A percentile compares a stretch with the other conserved stretches of the same genome.
Evolutionary conservation across 73 alveolate genomes (phyloP).

Genomic region (Paramecium primaurelia): DNA sequence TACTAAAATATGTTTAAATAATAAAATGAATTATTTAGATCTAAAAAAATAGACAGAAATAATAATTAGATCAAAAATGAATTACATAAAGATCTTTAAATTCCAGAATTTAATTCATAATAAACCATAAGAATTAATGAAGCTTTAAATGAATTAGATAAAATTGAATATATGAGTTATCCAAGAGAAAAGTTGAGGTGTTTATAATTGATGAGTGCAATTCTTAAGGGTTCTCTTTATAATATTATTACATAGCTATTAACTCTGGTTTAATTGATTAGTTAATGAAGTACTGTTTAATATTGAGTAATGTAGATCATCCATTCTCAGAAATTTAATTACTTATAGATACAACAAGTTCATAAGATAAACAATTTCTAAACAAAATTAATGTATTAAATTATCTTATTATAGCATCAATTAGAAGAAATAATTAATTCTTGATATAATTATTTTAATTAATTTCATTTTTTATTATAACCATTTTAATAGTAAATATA

Average conservation of each 20-base stretch:
- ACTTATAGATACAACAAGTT: background rate
- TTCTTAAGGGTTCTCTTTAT: background rate
- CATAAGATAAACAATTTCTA: background rate
- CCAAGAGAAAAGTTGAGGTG: conserved; percentile 9
- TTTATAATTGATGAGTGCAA: conserved; percentile 7
- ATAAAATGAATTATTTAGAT: background rate
- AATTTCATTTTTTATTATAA: background rate
- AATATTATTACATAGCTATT: background rate
- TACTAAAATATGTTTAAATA: background rate
- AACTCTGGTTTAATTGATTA: background rate
- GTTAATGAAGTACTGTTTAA: background rate
- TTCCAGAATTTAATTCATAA: background rate
- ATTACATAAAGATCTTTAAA: background rate
- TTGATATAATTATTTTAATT: background rate
- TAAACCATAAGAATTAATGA: background rate
- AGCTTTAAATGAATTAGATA: background rate
- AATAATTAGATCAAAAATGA: background rate
- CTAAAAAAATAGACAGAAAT: background rate
- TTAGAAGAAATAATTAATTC: background rate
- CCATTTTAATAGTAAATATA: background rate
- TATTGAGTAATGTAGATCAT: background rate
- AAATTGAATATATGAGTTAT: background rate
- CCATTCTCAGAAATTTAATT: conserved; percentile 11
- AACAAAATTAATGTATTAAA: background rate
- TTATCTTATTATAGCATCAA: background rate